Conservation (phyloP, 2,329 filamentous ascomycete species). For the Chaetoscypha palmicola region DNA sequence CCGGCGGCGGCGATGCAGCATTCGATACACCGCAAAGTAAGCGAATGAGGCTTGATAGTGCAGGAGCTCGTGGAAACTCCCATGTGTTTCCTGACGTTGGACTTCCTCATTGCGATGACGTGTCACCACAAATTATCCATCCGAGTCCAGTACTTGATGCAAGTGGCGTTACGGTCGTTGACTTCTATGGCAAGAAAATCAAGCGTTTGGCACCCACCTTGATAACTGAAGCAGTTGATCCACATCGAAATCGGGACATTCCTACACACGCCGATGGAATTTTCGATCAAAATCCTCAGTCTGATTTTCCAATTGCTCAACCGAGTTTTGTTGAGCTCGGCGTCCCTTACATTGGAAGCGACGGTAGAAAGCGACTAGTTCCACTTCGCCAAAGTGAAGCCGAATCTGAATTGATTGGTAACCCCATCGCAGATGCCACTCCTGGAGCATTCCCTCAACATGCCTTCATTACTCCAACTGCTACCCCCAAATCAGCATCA, state of each 20-base stretch:
- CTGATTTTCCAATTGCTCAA: background rate
- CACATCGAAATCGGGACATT: conserved; percentile 18
- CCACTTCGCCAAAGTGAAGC: no score
- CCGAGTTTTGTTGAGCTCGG: conserved; percentile 11
- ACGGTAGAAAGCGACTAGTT: conserved; percentile 21
- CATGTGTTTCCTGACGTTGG: background rate
- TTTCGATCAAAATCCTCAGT: conserved; percentile 1
- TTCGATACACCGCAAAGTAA: background rate
- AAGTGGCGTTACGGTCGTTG: background rate
- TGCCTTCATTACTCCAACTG: no score
- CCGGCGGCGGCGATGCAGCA: background rate
- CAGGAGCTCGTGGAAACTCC: no score
- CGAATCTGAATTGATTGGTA: no score
- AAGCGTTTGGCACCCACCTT: conserved; percentile 30
- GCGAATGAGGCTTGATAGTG: background rate
- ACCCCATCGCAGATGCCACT: no score
- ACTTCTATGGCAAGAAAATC: conserved; percentile 25
- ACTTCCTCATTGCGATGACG: background rate
- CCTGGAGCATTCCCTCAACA: no score
- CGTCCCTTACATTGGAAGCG: conserved; percentile 13
- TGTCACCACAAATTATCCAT: background rate
- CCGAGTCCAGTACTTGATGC: background rate
- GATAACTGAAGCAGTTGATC: conserved; percentile 22
- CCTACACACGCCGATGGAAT: conserved; percentile 23
- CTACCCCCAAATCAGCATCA: no score